Conservation (phyloP, 208 protist species). For the Wallacemonas rigidus region DNA sequence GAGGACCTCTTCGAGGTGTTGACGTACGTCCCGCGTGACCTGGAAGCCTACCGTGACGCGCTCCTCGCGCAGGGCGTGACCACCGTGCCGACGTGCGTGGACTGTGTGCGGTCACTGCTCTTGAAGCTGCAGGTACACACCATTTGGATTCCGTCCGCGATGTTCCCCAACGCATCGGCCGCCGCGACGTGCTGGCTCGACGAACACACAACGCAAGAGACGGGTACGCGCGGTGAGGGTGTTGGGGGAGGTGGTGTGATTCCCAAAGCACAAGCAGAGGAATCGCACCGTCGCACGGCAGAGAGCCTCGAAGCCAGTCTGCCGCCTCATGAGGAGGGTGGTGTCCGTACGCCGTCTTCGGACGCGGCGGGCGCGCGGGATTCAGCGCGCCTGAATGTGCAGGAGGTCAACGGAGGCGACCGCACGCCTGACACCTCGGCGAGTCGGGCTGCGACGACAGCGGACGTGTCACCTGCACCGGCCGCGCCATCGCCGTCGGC, state of each 20-base stretch:
- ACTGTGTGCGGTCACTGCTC: constrained; percentile 60
- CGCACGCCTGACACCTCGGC: too few species aligned
- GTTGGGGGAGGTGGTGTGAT: neutral
- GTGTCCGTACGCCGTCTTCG: too few species aligned
- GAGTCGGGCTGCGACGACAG: too few species aligned
- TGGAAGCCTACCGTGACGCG: constrained; percentile 10
- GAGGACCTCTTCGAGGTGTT: neutral
- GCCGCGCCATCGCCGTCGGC: neutral
- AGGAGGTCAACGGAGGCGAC: too few species aligned
- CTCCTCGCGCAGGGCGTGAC: neutral
- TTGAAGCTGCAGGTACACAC: constrained; percentile 48
- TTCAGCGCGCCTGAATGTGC: too few species aligned
- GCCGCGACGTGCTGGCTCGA: neutral
- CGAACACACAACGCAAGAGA: neutral
- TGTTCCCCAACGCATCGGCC: constrained; percentile 29
- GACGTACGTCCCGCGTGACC: neutral
- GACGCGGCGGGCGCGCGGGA: too few species aligned
- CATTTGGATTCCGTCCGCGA: constrained; percentile 73
- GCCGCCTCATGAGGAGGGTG: neutral
- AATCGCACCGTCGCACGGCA: neutral
- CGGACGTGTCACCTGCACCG: too few species aligned
- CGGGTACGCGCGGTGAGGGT: neutral
- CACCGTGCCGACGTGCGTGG: constrained; percentile 53
- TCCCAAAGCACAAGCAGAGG: neutral
- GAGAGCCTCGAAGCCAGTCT: constrained; percentile 5